Base-by-base conservation (phyloP, 2,329 filamentous ascomycete genomes). In the Aspergillus hiratsukae region DNA sequence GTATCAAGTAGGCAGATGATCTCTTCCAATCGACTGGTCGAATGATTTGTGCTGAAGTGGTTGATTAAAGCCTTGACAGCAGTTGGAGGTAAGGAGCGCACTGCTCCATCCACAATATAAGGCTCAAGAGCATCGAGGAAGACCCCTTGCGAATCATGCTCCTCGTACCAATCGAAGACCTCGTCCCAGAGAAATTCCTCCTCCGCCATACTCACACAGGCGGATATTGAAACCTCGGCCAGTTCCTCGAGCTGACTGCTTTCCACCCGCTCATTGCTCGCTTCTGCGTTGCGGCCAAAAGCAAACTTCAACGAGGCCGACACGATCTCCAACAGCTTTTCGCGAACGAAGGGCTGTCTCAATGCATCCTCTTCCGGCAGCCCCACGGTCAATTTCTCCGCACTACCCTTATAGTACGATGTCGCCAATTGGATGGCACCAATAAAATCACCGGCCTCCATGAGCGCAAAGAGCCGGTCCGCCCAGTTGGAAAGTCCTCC, bases 401-500 rank as follows among this genome's bases (percentile, higher is more conserved):
- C 85, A 67, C 91, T 87, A 25, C 94, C 94, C 7, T 86, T 87
- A 70, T 96, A 97, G 73, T 97, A 99, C 0, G 88, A 89, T 0
- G 91, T 96, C 9, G 93, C 95, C 57, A 99, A 81, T 61, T 88
- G 84, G 58, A 99, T 96, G 1, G 94, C 92, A 11, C 86, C 89
- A 61, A 99, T 89, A 68, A 96, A 96, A 73, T 97, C 91, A n/a
- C 94, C 94, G 55, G 91, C 85, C 71, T 97, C 92, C 90, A 99
- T 97, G 64, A 97, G 80, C 0, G 93, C 92, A 62, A 97, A 86
- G 19, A 99, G 79, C 43, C 94, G 83, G 72, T 99, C 94, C 2
- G 94, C 93, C 94, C 94, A 99, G 64, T 99, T 99, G 0, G 94
- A 97, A 35, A 99, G 76, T 4, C 89, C 89, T 1, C 94, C 94